Base-by-base conservation (phyloP, 2,329 filamentous ascomycete species). In the Aureobasidium melanogenum region DNA sequence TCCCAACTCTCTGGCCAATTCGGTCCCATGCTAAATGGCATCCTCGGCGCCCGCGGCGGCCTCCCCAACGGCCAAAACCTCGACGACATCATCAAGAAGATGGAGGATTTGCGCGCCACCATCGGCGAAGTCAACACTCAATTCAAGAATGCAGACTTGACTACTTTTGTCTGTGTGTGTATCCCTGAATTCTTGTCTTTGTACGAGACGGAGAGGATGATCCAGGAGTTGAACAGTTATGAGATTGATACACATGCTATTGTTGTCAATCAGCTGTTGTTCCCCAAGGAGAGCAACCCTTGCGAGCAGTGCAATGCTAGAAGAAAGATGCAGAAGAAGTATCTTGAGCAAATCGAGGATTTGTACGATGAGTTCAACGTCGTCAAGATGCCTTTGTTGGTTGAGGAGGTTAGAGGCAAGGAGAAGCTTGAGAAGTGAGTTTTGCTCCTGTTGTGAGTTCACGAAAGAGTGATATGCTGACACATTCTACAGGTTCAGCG, bases 151-250 rank as follows among this genome's bases (percentile, higher is more conserved):
- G 87, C 94, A 61, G 88, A 91, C 67, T 84, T 97, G 69, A 97
- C 92, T 24, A 99, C 94, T 0, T 99, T 99, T 71, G 91, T 99
- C 59, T 97, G 94, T 74, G 94, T 99, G 64, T 96, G 94, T 75
- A 99, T 99, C 74, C 90, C 94, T 58, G 94, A 99, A 77, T 99
- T 99, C 79, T 76, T 99, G 69, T 92, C 88, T 39, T 82, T 99
- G 57, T 99, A 99, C 79, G 94, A 99, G 82, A 99, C 94, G 64
- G 94, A 99, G 81, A 89, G 94, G 70, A 97, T 99, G 94, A 97
- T 99, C 69, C 94, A 99, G 81, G 94, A 99, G 79, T 81, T 99
- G 64, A 87, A 91, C 51, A 88, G 84, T 73, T 99, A 96, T 78
- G 81, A 88, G 71, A 99, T 99, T 73, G 94, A 99, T 75, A 96